These are phyloP conservation scores for Dactylonectria estremocensis DNA, from an alignment of 2,329 filamentous ascomycete species.

Conservation along the genomic window DNA sequence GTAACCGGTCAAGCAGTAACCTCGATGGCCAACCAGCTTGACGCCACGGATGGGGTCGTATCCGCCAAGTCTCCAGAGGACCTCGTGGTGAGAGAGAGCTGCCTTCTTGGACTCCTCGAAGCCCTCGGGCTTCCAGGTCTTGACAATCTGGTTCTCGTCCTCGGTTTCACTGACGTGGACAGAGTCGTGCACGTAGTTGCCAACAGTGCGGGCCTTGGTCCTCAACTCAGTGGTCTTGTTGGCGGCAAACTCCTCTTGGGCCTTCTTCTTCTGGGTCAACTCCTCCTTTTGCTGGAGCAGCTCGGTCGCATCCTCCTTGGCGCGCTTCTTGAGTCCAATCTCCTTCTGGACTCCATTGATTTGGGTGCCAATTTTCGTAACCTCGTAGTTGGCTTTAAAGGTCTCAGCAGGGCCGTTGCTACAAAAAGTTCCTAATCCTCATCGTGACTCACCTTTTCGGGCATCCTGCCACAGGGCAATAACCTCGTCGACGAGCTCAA, in stretches of 20 bases:
- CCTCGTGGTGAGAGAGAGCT: constrained; percentile 93
- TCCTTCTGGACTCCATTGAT: constrained; percentile 93
- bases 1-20: constrained; percentile 92
- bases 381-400: constrained; percentile 76
- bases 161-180: constrained; percentile 89
- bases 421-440: constrained; percentile 16
- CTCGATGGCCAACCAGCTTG: constrained; percentile 94
- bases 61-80: constrained; percentile 88
- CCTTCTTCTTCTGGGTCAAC: constrained; percentile 87
- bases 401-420: constrained; percentile 27
- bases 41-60: constrained; percentile 94
- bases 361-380: constrained; percentile 84
- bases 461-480: constrained; percentile 90
- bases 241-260: constrained; percentile 79
- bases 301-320: constrained; percentile 89
- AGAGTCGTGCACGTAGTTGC: constrained; percentile 81
- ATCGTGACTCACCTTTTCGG: constrained; percentile 70
- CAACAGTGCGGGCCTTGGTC: constrained; percentile 86
- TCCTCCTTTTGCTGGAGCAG: constrained; percentile 84
- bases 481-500: constrained; percentile 91
- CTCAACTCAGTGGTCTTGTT: constrained; percentile 83
- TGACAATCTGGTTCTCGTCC: constrained; percentile 85
- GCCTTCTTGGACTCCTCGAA: constrained; percentile 81
- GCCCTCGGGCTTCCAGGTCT: constrained; percentile 86
- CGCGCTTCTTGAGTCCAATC: constrained; percentile 93